Conservation (phyloP, 2,329 filamentous ascomycete genomes). For the Fusarium redolens region DNA sequence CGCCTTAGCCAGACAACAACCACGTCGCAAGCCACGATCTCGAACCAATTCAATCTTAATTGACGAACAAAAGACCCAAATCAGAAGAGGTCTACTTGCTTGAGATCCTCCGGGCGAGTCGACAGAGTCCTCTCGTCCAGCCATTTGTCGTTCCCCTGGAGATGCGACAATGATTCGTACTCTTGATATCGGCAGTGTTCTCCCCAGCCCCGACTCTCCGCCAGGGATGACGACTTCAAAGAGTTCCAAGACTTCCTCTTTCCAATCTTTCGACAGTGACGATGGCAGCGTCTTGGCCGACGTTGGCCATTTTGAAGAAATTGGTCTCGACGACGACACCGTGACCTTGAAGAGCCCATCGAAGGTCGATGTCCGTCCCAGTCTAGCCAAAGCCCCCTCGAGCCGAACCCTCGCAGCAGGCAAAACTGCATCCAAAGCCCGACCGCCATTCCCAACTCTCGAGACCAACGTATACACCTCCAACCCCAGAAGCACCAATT, state of each 20-base stretch:
- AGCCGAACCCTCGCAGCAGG: constrained; percentile 48
- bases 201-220: constrained; percentile 52
- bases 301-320: constrained; percentile 90
- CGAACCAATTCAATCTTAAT: constrained; percentile 2
- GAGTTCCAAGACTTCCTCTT: constrained; percentile 90
- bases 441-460: constrained; percentile 59
- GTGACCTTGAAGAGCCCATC: constrained; percentile 63
- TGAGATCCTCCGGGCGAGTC: constrained; percentile 20
- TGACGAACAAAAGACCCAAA: background rate
- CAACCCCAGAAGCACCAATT: constrained; percentile 65
- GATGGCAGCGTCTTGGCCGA: constrained; percentile 78
- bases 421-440: constrained; percentile 48
- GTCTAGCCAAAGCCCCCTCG: constrained; percentile 44
- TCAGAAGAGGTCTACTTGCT: background rate
- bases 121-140: constrained; percentile 26
- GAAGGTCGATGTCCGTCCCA: constrained; percentile 54
- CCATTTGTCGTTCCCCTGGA: constrained; percentile 26
- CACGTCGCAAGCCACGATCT: constrained; percentile 19
- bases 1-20: constrained; percentile 15
- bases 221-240: constrained; percentile 82
- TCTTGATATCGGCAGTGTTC: constrained; percentile 46
- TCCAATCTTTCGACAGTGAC: constrained; percentile 82
- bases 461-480: constrained; percentile 58
- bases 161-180: constrained; percentile 53
- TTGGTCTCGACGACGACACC: constrained; percentile 78